These are phyloP conservation scores for Hemisphaericaspora xylofermentans DNA, from an alignment of 1,139 yeast species.

Conservation along the genomic window DNA sequence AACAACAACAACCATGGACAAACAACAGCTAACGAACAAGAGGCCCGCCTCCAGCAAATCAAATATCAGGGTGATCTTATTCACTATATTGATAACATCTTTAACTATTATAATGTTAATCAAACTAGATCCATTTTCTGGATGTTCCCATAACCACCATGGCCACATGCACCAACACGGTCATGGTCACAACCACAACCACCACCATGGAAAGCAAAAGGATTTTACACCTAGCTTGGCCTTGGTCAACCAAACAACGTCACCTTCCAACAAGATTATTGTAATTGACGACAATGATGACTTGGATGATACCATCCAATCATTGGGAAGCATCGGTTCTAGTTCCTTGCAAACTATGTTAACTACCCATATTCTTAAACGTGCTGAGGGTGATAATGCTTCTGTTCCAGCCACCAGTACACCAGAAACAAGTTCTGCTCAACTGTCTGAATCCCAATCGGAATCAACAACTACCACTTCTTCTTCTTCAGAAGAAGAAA, in stretches of 20 bases:
- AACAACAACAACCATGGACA: neutral
- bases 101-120: constrained; percentile 4
- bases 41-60: neutral
- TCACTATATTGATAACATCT: constrained; percentile 5
- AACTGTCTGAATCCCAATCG: neutral
- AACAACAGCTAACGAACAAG: neutral
- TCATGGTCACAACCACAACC: constrained; percentile 2
- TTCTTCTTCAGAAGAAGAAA: neutral
- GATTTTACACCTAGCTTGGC: neutral
- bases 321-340: neutral
- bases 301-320: neutral
- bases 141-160: neutral
- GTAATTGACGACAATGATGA: constrained; percentile 1
- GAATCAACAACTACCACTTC: constrained; percentile 1
- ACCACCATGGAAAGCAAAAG: neutral
- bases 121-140: constrained; percentile 1
- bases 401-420: constrained; percentile 3
- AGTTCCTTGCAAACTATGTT: neutral
- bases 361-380: constrained; percentile 2
- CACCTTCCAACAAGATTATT: neutral
- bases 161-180: neutral
- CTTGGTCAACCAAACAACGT: neutral
- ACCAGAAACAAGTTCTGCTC: neutral
- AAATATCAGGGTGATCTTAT: constrained; percentile 1
- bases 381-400: constrained; percentile 10